Percentiles rank a stretch among this genome's conserved stretches.
Conservation (phyloP, 208 protist genomes). For the Novymonas esmeraldas region DNA sequence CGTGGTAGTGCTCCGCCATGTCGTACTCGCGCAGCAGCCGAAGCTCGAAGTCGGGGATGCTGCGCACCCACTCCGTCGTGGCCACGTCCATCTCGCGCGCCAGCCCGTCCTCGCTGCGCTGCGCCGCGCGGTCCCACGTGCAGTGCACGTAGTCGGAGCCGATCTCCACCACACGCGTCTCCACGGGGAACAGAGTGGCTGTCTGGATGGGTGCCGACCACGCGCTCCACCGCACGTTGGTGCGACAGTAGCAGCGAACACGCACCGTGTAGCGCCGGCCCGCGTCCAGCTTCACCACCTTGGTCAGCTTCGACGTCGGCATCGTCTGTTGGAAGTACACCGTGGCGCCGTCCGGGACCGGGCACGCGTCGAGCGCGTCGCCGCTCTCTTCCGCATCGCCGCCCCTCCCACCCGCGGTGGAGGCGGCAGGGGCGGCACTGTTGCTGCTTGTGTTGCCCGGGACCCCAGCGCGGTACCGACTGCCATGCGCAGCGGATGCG, state of each 20-base stretch:
- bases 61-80: constrained; percentile 40
- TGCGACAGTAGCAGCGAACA: constrained; percentile 56
- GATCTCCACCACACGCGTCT: constrained; percentile 59
- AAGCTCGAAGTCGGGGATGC: constrained; percentile 76
- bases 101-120: constrained; percentile 39
- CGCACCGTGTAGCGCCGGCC: constrained; percentile 55
- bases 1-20: constrained; percentile 54
- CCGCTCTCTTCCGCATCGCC: no score
- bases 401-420: constrained; percentile 1
- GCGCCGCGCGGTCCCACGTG: constrained; percentile 65
- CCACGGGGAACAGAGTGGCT: constrained; percentile 61
- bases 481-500: background rate
- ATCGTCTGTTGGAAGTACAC: constrained; percentile 55
- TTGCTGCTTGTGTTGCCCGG: no score
- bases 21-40: constrained; percentile 71
- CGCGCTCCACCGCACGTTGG: constrained; percentile 52
- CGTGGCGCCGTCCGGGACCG: constrained; percentile 17
- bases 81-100: constrained; percentile 54
- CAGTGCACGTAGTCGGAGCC: constrained; percentile 87
- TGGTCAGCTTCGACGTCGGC: constrained; percentile 42
- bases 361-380: constrained; percentile 16
- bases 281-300: constrained; percentile 85
- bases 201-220: constrained; percentile 70
- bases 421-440: background rate
- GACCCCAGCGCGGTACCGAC: background rate